Evolutionary conservation across 1,284 basidiomycete genomes (phyloP).

Genomic region (Rhodotorula mucilaginosa): DNA sequence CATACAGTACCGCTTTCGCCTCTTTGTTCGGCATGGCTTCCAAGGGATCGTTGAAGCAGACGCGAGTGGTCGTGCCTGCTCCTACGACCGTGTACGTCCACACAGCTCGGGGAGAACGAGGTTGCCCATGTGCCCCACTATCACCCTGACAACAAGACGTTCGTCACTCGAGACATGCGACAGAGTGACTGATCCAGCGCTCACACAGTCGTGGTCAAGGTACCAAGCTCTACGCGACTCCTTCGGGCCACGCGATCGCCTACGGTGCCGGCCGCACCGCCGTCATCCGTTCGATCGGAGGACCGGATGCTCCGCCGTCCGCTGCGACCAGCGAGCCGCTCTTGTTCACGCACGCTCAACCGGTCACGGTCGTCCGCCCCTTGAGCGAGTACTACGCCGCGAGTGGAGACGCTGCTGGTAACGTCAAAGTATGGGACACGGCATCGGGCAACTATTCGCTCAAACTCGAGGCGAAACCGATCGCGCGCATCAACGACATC

Average conservation of each 20-base stretch:
- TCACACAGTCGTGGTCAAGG: constrained; percentile 24
- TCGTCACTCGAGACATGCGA: background rate
- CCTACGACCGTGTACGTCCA: constrained; percentile 27
- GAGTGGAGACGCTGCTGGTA: constrained; percentile 76
- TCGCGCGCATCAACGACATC: constrained; percentile 84
- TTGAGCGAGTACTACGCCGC: constrained; percentile 53
- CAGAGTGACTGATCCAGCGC: background rate
- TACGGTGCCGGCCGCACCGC: constrained; percentile 35
- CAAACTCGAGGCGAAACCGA: constrained; percentile 78
- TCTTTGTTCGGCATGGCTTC: constrained; percentile 1
- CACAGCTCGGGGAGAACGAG: too few species aligned
- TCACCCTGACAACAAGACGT: background rate
- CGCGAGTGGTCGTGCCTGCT: constrained; percentile 20
- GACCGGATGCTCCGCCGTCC: background rate
- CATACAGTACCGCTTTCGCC: background rate
- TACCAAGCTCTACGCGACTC: constrained; percentile 33
- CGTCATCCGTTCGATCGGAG: constrained; percentile 24
- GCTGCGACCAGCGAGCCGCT: background rate
- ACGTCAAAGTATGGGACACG: constrained; percentile 68
- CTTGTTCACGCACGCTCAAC: constrained; percentile 14
- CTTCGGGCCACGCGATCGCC: constrained; percentile 26
- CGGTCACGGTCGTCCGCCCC: constrained; percentile 27
- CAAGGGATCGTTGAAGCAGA: constrained; percentile 9
- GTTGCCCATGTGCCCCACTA: background rate
- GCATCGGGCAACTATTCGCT: constrained; percentile 75